Evolutionary conservation across 2,329 filamentous ascomycete genomes (phyloP), one percentile per base, ranked within the genome.

Genomic region (Penicillium sp.): DNA sequence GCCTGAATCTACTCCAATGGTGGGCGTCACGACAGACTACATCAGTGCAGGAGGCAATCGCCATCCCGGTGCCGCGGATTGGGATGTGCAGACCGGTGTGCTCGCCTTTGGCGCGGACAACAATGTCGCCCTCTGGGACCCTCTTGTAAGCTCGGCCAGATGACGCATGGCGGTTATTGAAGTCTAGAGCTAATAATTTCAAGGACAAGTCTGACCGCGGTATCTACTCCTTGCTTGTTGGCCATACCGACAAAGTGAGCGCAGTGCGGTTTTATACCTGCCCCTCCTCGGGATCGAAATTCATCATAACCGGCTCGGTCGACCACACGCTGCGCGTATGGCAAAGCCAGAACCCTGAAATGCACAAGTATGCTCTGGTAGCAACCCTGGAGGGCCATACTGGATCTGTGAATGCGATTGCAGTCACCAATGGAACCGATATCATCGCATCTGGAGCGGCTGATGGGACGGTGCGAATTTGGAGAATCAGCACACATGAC

Each of bases 51-150:
- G 94, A 56, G 93, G 91, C 44, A 99, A 97, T 73, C 83, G 93
- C 65, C 90, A 97, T 67, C 89, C 93, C 16, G 87, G 88, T 14
- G 89, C 91, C 27, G 92, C 93, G 27, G 93, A 97, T 76, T 99
- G 94, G 94, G 86, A 89, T 68, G 69, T 75, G 18, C 76, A 81
- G 59, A 77, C 78, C 18, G 89, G 88, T 9, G 71, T 92, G 42
- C 79, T 99, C 50, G 94, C 92, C 29, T 99, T 90, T 76, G 94
- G 94, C 31, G 88, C 92, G 8, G 90, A 95, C 73, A 86, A 87
- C 63, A 94, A 94, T 75, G 83, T 99, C 64, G 93, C 92, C 41
- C 70, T 97, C 39, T 99, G 94, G 94, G 80, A 86, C 69, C 92
- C 92, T 52, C 74, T 81, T 70, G 90, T 92, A 80, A 74, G 86